These are phyloP conservation scores for Nakazawaea molendinolei DNA, from an alignment of 805 yeast genomes.

Conservation along the genomic window DNA sequence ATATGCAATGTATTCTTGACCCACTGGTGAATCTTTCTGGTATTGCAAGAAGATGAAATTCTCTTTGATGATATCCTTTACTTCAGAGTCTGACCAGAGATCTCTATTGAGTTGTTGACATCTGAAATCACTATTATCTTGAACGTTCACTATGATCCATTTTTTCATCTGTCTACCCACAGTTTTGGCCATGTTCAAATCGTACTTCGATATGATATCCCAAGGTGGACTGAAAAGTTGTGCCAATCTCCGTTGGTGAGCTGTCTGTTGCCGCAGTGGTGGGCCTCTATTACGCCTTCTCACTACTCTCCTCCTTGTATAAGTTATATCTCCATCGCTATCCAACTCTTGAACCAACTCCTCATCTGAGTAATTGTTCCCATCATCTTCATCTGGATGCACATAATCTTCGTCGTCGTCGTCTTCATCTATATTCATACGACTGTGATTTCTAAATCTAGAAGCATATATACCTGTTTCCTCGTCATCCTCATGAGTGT, in stretches of 20 bases:
- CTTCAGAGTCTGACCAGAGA: slow-evolving; percentile 70
- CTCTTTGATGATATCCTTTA: slow-evolving; percentile 58
- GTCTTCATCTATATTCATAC: slow-evolving; percentile 20
- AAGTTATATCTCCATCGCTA: slow-evolving; percentile 20
- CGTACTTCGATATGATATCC: slow-evolving; percentile 66
- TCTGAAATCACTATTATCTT: slow-evolving; percentile 75
- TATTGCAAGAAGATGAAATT: slow-evolving; percentile 83
- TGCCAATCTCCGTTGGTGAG: slow-evolving; percentile 67
- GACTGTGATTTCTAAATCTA: no score
- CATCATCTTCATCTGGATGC: slow-evolving; percentile 28
- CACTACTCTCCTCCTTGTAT: slow-evolving; percentile 15
- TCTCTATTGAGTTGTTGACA: slow-evolving; percentile 92
- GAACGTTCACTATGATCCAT: slow-evolving; percentile 87
- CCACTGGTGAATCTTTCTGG: slow-evolving; percentile 70
- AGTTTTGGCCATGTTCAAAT: slow-evolving; percentile 66
- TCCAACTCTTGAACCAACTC: slow-evolving; percentile 19
- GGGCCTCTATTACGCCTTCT: slow-evolving; percentile 22
- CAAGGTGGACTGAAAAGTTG: slow-evolving; percentile 88
- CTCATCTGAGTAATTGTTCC: slow-evolving; percentile 32
- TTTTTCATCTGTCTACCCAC: slow-evolving; percentile 58
- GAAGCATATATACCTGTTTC: slow-evolving; percentile 11
- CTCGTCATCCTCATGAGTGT: slow-evolving; percentile 8
- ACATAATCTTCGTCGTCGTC: slow-evolving; percentile 32
- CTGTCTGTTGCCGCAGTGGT: slow-evolving; percentile 23
- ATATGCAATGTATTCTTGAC: slow-evolving; percentile 61